These are phyloP conservation scores for Annulohypoxylon truncatum DNA, from an alignment of 2,329 filamentous ascomycete genomes.

Conservation along the genomic window DNA sequence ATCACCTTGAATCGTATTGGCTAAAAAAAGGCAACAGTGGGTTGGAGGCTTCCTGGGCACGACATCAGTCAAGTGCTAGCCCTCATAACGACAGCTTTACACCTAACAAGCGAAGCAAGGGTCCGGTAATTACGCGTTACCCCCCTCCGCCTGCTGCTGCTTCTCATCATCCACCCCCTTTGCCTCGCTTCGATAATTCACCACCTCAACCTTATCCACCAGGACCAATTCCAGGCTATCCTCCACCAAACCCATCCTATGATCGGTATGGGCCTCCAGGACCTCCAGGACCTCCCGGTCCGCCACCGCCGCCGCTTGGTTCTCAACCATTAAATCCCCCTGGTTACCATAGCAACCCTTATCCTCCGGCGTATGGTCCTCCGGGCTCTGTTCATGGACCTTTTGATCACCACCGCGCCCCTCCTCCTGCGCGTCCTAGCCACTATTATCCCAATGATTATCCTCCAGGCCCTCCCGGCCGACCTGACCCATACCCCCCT, in stretches of 20 bases:
- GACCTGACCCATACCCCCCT: conserved; percentile 26
- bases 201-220: conserved; percentile 37
- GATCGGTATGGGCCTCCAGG: conserved; percentile 37
- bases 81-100: conserved; percentile 40
- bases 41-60: conserved; percentile 48
- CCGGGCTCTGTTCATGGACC: conserved; percentile 27
- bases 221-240: conserved; percentile 34
- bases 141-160: conserved; percentile 42
- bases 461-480: conserved; percentile 25
- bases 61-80: conserved; percentile 43
- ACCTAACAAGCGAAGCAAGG: conserved; percentile 45
- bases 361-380: conserved; percentile 22
- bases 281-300: conserved; percentile 10
- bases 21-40: conserved; percentile 44
- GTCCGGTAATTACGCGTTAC: conserved; percentile 50
- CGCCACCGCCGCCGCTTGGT: conserved; percentile 30
- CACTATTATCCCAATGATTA: conserved; percentile 32
- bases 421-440: conserved; percentile 27
- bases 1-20: conserved; percentile 6
- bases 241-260: conserved; percentile 32
- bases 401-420: conserved; percentile 32
- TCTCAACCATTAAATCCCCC: conserved; percentile 28
- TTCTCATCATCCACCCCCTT: conserved; percentile 34
- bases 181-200: conserved; percentile 33
- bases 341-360: conserved; percentile 28